These are phyloP conservation scores for Ilex paraguariensis DNA, from an alignment of 305 asterid genomes.

Conservation along the genomic window DNA sequence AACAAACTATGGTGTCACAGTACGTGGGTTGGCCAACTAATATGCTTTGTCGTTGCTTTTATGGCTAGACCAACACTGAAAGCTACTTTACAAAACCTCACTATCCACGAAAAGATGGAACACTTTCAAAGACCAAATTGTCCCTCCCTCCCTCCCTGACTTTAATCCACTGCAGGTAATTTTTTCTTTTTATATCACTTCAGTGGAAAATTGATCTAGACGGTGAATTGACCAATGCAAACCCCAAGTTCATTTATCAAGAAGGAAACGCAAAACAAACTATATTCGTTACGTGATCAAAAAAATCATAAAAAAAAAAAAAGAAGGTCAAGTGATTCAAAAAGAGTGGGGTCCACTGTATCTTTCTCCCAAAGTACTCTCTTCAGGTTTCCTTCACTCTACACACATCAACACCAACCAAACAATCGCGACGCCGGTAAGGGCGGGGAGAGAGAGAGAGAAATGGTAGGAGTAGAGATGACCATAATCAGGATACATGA, in stretches of 20 bases:
- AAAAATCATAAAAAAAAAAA: neutral
- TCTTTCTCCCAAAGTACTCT: constrained; percentile 18
- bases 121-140: constrained; percentile 15
- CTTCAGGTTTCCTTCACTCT: neutral
- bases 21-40: constrained; percentile 30
- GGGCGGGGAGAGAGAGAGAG: too few species aligned
- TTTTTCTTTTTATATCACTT: too few species aligned
- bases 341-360: constrained; percentile 8
- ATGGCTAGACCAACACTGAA: constrained; percentile 27
- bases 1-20: neutral
- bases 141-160: constrained; percentile 1
- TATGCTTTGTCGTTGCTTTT: constrained; percentile 24
- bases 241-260: too few species aligned
- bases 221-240: too few species aligned
- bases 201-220: too few species aligned
- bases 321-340: neutral
- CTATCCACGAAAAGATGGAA: constrained; percentile 12
- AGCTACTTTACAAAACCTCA: constrained; percentile 25
- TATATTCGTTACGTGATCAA: neutral
- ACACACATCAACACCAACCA: too few species aligned
- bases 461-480: too few species aligned
- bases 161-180: too few species aligned
- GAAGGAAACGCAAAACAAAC: too few species aligned
- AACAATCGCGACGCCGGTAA: too few species aligned
- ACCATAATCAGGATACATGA: too few species aligned